These are phyloP conservation scores for Microstegium vimineum DNA, from an alignment of 176 grass and related monocot genomes.

Conservation along the genomic window DNA sequence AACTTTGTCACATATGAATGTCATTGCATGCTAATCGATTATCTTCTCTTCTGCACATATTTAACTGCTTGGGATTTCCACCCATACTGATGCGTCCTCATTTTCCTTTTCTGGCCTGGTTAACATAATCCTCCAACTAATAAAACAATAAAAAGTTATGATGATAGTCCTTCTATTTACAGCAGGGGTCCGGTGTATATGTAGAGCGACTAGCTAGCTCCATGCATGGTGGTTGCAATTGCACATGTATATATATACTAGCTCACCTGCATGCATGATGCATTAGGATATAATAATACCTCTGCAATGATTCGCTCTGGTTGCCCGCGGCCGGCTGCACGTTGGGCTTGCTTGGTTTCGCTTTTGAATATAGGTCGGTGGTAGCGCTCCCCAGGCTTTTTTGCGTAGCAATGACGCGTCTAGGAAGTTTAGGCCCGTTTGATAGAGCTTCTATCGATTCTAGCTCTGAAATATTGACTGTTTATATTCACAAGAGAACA, in stretches of 20 bases:
- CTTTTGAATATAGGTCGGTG: slow-evolving; percentile 49
- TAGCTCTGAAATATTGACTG: too few species aligned
- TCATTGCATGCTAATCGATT: neutral
- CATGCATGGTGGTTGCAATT: neutral
- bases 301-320: neutral
- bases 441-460: too few species aligned
- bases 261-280: neutral
- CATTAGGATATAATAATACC: neutral
- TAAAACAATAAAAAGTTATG: neutral
- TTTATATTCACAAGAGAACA: too few species aligned
- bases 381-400: slow-evolving; percentile 36
- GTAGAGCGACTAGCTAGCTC: neutral
- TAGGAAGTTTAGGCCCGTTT: neutral
- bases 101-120: neutral
- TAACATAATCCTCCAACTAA: neutral
- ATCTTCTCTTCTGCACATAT: neutral
- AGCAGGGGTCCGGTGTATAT: neutral
- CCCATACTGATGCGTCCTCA: too few species aligned
- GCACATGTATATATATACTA: neutral
- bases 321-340: slow-evolving; percentile 12
- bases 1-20: slow-evolving; percentile 25
- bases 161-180: neutral
- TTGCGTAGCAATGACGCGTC: slow-evolving; percentile 20
- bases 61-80: neutral
- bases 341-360: slow-evolving; percentile 28